A percentile compares a stretch with the other conserved stretches of the same genome.
These are phyloP conservation scores for Thraustochytrium striatum DNA, from an alignment of 352 stramenopile species.

Conservation along the genomic window DNA sequence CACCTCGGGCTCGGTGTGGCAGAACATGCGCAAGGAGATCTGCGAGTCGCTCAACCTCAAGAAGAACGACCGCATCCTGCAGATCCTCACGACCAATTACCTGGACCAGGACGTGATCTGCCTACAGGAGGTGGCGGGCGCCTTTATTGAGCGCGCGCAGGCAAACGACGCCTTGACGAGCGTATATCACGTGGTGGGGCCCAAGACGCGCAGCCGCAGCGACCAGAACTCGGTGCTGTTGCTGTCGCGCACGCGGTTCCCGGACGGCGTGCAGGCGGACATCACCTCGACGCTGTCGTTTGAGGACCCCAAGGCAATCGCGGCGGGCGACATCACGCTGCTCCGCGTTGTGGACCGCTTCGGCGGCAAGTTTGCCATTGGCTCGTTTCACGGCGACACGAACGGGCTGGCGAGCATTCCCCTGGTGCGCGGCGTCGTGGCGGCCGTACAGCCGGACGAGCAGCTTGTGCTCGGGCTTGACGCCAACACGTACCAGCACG, in stretches of 20 bases:
- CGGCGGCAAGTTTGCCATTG: conserved; percentile 61
- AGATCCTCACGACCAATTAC: conserved; percentile 68
- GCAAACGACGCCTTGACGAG: neutral
- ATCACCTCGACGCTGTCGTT: conserved; percentile 63
- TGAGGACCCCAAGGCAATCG: conserved; percentile 61
- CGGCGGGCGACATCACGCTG: conserved; percentile 67
- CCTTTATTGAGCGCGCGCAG: conserved; percentile 30
- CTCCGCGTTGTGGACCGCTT: conserved; percentile 58
- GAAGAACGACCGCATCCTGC: conserved; percentile 67
- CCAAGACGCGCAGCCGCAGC: conserved; percentile 54
- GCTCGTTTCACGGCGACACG: conserved; percentile 73
- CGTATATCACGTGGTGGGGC: conserved; percentile 39
- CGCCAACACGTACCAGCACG: conserved; percentile 72
- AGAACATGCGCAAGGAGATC: conserved; percentile 66
- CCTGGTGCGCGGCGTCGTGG: conserved; percentile 60
- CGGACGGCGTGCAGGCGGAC: conserved; percentile 58
- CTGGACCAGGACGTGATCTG: conserved; percentile 67
- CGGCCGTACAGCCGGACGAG: conserved; percentile 54
- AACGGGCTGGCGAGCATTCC: conserved; percentile 70
- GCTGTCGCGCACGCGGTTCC: conserved; percentile 65
- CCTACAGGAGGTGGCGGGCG: conserved; percentile 57
- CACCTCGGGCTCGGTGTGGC: conserved; percentile 58
- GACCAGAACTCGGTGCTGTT: conserved; percentile 78
- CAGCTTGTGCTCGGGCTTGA: conserved; percentile 72
- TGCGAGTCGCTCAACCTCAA: conserved; percentile 69